Base-by-base conservation (phyloP, 2,329 filamentous ascomycete genomes). In the Myriosclerotinia curreyana region DNA sequence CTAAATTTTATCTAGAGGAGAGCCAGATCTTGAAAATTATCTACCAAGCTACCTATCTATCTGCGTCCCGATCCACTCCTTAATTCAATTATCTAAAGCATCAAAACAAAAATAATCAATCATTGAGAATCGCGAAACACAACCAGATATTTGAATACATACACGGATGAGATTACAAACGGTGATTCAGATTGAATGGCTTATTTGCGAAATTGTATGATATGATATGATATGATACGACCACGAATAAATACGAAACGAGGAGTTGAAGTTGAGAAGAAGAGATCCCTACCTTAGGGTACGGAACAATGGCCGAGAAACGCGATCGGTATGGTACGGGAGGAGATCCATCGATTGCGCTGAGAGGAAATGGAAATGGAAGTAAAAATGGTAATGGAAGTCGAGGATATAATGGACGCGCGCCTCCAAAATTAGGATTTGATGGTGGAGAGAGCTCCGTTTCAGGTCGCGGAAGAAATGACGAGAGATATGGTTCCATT, bases 231-330 rank as follows among this genome's bases (percentile, higher is more conserved):
- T 46, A 56, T 62, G 60, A 62, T 56, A 62, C 54, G 59, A 62
- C 8, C 49, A 62, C 60, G 60, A 48, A 28, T 55, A 48, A 56
- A 48, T 28, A 56, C 60, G 12, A 56, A 44, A 14, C 25, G 31
- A 40, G 60, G 60, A 62, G 60, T 51, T 56, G 60, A 62, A 62
- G 60, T 36, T 34, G 60, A 55, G 60, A 62, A 55, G 60, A 46
- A 62, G 60, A 56, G 56, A 25, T 49, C 60, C 60, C 60, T 62
- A 49, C 60, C 40, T 22, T 49, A 48, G 42, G 60, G 60, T 62
- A 49, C 50, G 60, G 60, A 56, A 54, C 56, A 62, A 62, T 62
- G 60, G 50, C 51, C 1, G 60, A 62, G 42, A 62, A 54, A 31
- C 60, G 60, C 38, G 60, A 62, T 62, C 60, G 60, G 22, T 62